Evolutionary conservation across 805 yeast species (phyloP), one percentile per base, ranked within the genome.

Genomic region (Ogataea dorogensis): DNA sequence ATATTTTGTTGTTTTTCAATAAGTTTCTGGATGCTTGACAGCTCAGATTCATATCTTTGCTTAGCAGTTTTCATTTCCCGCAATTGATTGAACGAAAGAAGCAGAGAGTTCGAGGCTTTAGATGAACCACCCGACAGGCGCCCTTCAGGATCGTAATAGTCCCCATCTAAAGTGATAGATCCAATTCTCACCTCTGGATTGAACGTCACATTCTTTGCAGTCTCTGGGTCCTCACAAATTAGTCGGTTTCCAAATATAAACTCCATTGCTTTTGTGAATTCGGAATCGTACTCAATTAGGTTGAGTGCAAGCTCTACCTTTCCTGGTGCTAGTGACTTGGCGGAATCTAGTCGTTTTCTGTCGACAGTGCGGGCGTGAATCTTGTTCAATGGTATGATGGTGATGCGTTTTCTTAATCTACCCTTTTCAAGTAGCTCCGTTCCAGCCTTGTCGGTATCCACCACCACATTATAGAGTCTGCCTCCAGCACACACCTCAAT

Each of bases 401-500:
- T 93, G 5, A 87, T 91, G 43, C 98, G 72, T 54, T 84, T 79
- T 51, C 79, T 75, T 33, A 91, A 67, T 41, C 76, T 77, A 5
- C 97, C 97, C 18, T 67, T 70, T 49, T 87, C 93, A 25, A 93
- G 68, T 7, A 93, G 61, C 38, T 80, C 82, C 0, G 95, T 72
- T n/a, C 95, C 98, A 3, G 86, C 81, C 13, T 67, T 76, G 40
- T 91, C 94, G 43, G 77, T 81, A 50, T 88, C 97, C 19, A 94
- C 98, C 33, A 93, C 87, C 22, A 94, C 85, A 52, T 89, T 88
- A 58, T 78, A 94, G 19, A 94, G 61, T 49, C 89, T 70, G 5
- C 91, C 94, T 31, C 98, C 99, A 2, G 97, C 98, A 56, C 95
- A 82, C 2, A 86, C 82, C 60, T 93, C 97, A 22, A 93, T 65